These are phyloP conservation scores for Coccomyxa sp. DNA, from an alignment of 139 green algal species.

Conservation along the genomic window DNA sequence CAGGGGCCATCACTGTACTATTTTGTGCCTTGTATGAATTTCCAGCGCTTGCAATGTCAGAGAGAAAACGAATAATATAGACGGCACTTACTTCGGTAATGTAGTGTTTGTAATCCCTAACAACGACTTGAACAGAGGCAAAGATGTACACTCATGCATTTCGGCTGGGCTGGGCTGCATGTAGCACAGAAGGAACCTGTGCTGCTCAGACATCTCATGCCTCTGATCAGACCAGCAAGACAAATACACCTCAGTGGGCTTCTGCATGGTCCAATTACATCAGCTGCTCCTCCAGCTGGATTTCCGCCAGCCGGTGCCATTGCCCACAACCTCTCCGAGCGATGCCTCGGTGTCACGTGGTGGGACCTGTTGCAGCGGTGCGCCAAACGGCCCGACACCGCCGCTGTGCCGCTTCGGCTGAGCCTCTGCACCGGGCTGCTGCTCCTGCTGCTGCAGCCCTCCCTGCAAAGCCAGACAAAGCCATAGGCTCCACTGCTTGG, in stretches of 20 bases:
- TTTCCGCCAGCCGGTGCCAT: not conserved
- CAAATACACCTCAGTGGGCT: not conserved
- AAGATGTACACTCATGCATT: too few relatives aligned
- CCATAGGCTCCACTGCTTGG: not conserved
- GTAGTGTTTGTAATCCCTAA: too few relatives aligned
- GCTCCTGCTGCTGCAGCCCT: not conserved
- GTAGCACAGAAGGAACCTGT: conserved; percentile 33
- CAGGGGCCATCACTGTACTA: too few relatives aligned
- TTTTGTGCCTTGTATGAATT: too few relatives aligned
- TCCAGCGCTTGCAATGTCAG: too few relatives aligned
- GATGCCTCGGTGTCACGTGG: not conserved
- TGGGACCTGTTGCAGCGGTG: not conserved
- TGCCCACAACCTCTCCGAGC: not conserved
- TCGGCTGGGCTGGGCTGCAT: too few relatives aligned
- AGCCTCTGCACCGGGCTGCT: not conserved
- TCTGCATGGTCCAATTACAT: not conserved
- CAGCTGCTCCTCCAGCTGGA: not conserved
- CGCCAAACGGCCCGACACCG: not conserved
- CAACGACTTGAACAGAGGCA: too few relatives aligned
- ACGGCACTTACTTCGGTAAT: too few relatives aligned
- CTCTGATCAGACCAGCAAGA: conserved; percentile 38
- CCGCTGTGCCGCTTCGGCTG: not conserved
- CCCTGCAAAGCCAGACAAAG: not conserved
- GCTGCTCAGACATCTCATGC: conserved; percentile 33
- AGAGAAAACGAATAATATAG: too few relatives aligned